Base-by-base conservation (phyloP, 2,329 filamentous ascomycete genomes). In the Verticillium zaregamsianum region DNA sequence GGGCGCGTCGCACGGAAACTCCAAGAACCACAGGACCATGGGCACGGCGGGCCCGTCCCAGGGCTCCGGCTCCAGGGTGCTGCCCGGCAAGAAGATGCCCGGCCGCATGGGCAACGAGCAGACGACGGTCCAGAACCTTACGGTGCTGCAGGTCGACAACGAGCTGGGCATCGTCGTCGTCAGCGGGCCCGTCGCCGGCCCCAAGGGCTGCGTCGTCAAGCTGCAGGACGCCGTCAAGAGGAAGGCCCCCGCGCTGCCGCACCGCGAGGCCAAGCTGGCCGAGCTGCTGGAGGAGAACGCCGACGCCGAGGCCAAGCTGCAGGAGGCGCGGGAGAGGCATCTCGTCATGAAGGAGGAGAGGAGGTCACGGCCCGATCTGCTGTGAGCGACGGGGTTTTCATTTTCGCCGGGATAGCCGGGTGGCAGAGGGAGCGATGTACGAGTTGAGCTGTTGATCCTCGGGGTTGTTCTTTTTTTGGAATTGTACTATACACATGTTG, bases 1-100 rank as follows among this genome's bases (percentile, higher is more conserved):
- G 80, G 90, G 88, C 68, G 91, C 92, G 62, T 93, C 89, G 69
- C 95, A 99, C 85, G 95, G 95, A 84, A 94, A 96, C 79, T 97
- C 93, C 72, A 88, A 93, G 79, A 93, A 92, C 72, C 95, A 99
- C 83, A 86, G 95, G 72, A 91, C 91, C 32, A 91, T 97, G 79
- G 95, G 95, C 82, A 94, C 92, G 37, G 85, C 90, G 8, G 95
- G 95, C 74, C 92, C 90, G 63, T 91, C 90, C 68, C 95, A 99
- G 78, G 95, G 95, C 66, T 89, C 90, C 73, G 95, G 95, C 79
- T 96, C 92, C 65, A 87, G 95, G 77, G 94, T 99, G 28, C 81
- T 93, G 72, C 95, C 95, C 0, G 95, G 95, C 64, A 99, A 99
- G 86, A 95, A 93, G 80, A 99, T 99, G 95, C 87, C 95, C 3